These are phyloP conservation scores for Collybiopsis luxurians DNA, from an alignment of 768 basidiomycete species.

Conservation along the genomic window DNA sequence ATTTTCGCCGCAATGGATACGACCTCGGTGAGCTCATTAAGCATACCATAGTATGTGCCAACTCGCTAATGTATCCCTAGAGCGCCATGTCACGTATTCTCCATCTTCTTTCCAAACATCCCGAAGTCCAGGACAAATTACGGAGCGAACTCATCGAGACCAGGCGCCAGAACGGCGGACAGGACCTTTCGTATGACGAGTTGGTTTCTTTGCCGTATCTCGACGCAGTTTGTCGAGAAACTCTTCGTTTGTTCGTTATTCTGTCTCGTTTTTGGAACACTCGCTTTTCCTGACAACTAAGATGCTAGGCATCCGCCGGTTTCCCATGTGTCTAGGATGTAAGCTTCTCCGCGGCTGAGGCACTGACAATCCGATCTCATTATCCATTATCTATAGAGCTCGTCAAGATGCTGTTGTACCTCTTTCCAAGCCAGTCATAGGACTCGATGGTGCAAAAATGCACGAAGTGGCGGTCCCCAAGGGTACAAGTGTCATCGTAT, in stretches of 20 bases:
- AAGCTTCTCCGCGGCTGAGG: too few relatives aligned
- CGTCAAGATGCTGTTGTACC: slow-evolving; percentile 31
- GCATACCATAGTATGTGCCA: neutral
- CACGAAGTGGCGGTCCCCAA: slow-evolving; percentile 24
- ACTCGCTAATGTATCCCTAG: neutral
- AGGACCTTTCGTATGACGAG: slow-evolving; percentile 32
- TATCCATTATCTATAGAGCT: slow-evolving; percentile 21
- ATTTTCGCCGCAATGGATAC: slow-evolving; percentile 43
- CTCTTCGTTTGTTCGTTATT: slow-evolving; percentile 31
- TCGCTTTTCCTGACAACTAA: neutral
- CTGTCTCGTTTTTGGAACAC: neutral
- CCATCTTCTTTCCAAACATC: slow-evolving; percentile 28
- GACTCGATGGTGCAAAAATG: slow-evolving; percentile 23
- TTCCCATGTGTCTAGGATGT: slow-evolving; percentile 20
- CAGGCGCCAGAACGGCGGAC: slow-evolving; percentile 12
- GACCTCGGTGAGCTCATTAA: slow-evolving; percentile 22
- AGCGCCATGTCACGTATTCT: slow-evolving; percentile 32
- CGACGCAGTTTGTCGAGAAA: slow-evolving; percentile 39
- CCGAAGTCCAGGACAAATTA: slow-evolving; percentile 34
- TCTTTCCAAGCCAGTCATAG: slow-evolving; percentile 28
- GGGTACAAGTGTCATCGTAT: slow-evolving; percentile 24
- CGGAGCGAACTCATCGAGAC: slow-evolving; percentile 32
- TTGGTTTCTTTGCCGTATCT: slow-evolving; percentile 35
- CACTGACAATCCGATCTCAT: neutral
- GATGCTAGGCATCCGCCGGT: slow-evolving; percentile 24